These are phyloP conservation scores for Wickerhamomyces sp. DNA, from an alignment of 1,139 yeast species.

Conservation along the genomic window DNA sequence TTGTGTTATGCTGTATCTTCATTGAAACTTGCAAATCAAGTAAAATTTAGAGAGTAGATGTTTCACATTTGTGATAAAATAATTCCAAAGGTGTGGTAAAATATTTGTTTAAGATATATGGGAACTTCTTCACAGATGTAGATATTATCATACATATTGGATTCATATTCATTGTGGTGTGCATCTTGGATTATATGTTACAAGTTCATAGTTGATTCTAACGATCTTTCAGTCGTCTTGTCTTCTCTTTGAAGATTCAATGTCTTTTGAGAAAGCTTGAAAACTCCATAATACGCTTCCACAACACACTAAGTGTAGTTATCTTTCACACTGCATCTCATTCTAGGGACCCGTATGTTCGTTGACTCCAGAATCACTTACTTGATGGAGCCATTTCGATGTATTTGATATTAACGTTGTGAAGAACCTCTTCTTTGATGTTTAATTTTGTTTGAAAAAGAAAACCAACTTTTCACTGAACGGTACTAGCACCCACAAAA, in stretches of 20 bases:
- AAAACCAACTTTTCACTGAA: constrained; percentile 4
- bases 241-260: constrained; percentile 1
- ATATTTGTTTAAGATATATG: too few species aligned
- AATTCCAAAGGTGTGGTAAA: background rate
- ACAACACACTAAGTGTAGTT: too few species aligned
- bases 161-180: too few species aligned
- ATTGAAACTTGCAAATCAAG: background rate
- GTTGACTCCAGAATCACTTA: constrained; percentile 26
- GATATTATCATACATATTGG: too few species aligned
- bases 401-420: constrained; percentile 13
- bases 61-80: background rate
- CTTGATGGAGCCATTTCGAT: constrained; percentile 51
- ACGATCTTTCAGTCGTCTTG: too few species aligned
- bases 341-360: background rate
- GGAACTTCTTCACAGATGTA: too few species aligned
- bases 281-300: too few species aligned
- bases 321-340: too few species aligned
- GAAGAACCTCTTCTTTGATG: background rate
- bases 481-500: background rate
- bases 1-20: too few species aligned
- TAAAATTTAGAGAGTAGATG: background rate
- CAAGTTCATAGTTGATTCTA: too few species aligned
- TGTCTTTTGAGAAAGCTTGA: background rate
- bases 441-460: constrained; percentile 1
- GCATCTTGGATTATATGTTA: background rate